Evolutionary conservation across 2,329 filamentous ascomycete species (phyloP).

Genomic region (Botryotinia globosa): DNA sequence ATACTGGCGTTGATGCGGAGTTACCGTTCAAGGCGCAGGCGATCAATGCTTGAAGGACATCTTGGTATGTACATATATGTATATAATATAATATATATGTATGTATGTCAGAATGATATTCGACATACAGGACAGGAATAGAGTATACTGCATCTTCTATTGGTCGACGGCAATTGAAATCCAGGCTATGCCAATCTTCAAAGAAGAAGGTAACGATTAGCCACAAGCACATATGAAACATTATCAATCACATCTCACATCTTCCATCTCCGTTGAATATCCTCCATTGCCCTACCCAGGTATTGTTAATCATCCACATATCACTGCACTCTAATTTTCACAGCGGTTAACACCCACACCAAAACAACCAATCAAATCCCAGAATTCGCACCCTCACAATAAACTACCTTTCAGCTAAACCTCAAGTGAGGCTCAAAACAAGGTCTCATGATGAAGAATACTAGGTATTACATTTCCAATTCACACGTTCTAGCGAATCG

Average conservation of each 20-base stretch:
- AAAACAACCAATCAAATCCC: not conserved
- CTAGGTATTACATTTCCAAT: not conserved
- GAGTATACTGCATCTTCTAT: not conserved
- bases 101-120: not conserved
- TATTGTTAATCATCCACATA: not conserved
- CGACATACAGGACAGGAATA: not conserved
- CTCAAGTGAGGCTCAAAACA: slow-evolving; percentile 6
- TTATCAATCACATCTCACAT: slow-evolving; percentile 1
- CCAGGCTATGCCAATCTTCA: not conserved
- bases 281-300: not conserved
- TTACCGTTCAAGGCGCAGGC: not conserved
- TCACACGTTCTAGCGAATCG: not conserved
- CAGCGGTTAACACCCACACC: not conserved
- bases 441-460: slow-evolving; percentile 4
- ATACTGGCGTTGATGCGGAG: not conserved
- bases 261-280: not conserved
- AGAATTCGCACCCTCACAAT: not conserved
- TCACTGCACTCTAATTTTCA: not conserved
- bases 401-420: slow-evolving; percentile 4
- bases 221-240: slow-evolving; percentile 11
- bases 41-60: not conserved
- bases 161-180: not conserved
- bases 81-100: not conserved
- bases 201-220: not conserved
- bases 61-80: not conserved